Conservation (phyloP, 2,329 filamentous ascomycete genomes). For the Simplicillium sp. region DNA sequence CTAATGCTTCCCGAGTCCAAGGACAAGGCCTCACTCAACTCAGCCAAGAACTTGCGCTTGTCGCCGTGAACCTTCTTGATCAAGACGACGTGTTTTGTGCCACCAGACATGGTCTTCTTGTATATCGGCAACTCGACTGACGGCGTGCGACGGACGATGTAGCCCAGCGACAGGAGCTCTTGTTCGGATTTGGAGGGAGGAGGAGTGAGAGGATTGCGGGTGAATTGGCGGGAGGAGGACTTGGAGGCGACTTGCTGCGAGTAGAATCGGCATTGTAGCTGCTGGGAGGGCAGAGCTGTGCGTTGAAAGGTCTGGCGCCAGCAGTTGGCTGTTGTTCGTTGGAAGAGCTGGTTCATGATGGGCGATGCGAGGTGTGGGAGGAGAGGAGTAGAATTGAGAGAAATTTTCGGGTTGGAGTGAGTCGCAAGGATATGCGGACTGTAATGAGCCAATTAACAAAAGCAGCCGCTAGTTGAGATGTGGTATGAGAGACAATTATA, state of each 20-base stretch:
- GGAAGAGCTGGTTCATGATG: constrained; percentile 1
- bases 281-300: neutral
- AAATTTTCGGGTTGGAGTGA: no score
- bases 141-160: constrained; percentile 62
- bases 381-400: no score
- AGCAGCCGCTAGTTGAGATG: no score
- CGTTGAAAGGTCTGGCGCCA: no score
- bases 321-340: neutral
- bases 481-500: no score
- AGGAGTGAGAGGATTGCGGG: constrained; percentile 12
- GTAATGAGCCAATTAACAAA: no score
- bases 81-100: constrained; percentile 63
- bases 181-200: constrained; percentile 19
- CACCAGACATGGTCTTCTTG: constrained; percentile 60
- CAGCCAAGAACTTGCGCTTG: constrained; percentile 48
- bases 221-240: constrained; percentile 11
- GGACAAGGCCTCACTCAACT: constrained; percentile 50
- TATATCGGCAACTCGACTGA: constrained; percentile 72
- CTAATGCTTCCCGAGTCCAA: constrained; percentile 44
- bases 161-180: constrained; percentile 33
- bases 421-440: no score
- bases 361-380: no score
- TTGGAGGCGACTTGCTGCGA: constrained; percentile 2
- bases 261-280: neutral
- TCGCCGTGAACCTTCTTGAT: constrained; percentile 77